Evolutionary conservation across 2,329 filamentous ascomycete genomes (phyloP), one percentile per base, ranked within the genome.

Genomic region (Xylogone sp.): DNA sequence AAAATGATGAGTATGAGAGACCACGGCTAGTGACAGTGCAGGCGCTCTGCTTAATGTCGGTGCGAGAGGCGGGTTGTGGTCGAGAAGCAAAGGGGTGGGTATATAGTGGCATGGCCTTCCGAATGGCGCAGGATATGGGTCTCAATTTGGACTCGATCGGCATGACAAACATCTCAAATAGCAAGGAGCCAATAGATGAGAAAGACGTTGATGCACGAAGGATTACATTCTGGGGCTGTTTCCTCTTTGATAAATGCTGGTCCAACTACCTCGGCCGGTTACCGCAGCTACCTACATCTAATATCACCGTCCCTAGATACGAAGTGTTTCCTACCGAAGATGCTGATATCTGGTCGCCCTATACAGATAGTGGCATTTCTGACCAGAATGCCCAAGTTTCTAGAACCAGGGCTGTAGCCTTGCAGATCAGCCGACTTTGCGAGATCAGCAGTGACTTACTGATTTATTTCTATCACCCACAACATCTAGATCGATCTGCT

Each of bases 201-300:
- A 81, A 88, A 45, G 93, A 97, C 68, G 81, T 95, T 39, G 94
- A 99, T 70, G 92, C 91, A 2, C 79, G 94, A 39, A 81, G 89
- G 49, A 86, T 97, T 42, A 97, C 94, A 0, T 97, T 97, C 65
- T 97, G 94, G 94, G 94, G 94, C 6, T 97, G 92, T 67, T 97
- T 94, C 69, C 72, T 96, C n/a, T 96, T 97, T 67, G 94, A 99
- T 74, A 97, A 97, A 77, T 96, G 90, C 68, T 97, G 93, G 92
- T 96, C 92, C 46, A 97, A 97, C 67, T 97, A 97, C 62, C 81
- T 97, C 21, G 93, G 94, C 45, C 86, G 94, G 43, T 77, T 97
- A 55, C 93, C 94, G 10, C 93, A 97, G 68, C 75, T 97, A 10
- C 86, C 90, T 0, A 85, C 83, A 42, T 83, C 84, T 24, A 88